phyloP scores from a whole-genome alignment of 169 alveolate genomes.

The Babesia divergens region DNA sequence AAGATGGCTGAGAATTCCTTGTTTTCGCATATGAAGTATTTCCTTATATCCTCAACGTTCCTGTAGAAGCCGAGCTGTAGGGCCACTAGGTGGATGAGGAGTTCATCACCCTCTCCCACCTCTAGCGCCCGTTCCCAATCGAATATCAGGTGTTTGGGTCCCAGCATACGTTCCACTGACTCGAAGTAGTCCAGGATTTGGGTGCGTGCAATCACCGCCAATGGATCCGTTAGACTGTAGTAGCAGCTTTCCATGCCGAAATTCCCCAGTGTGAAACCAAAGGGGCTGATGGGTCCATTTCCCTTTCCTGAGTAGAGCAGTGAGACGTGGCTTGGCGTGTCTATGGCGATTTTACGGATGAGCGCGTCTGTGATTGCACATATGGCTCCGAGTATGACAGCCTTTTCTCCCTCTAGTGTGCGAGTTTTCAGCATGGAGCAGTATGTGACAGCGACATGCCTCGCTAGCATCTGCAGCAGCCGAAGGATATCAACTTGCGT shows the following conservation, averaged over 20 bases:
- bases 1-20: conserved; percentile 48
- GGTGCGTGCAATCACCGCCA: conserved; percentile 60
- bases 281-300: conserved; percentile 67
- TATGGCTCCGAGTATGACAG: conserved; percentile 60
- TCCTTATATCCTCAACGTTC: conserved; percentile 39
- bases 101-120: conserved; percentile 55
- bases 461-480: conserved; percentile 49
- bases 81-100: conserved; percentile 32
- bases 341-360: conserved; percentile 55
- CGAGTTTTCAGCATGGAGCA: conserved; percentile 52
- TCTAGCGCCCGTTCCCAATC: conserved; percentile 55
- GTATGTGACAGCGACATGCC: conserved; percentile 35
- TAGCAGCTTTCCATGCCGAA: conserved; percentile 63
- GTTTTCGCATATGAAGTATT: conserved; percentile 34
- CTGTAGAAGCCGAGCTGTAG: conserved; percentile 50
- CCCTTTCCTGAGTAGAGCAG: conserved; percentile 68
- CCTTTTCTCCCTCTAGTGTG: conserved; percentile 60
- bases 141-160: conserved; percentile 34
- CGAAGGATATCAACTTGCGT: conserved; percentile 54
- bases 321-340: conserved; percentile 64
- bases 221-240: conserved; percentile 68
- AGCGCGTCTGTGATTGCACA: conserved; percentile 69
- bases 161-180: conserved; percentile 53
- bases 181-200: conserved; percentile 69
- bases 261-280: conserved; percentile 63